Evolutionary conservation across 2,329 filamentous ascomycete species (phyloP).

Genomic region (Akanthomyces muscarius): DNA sequence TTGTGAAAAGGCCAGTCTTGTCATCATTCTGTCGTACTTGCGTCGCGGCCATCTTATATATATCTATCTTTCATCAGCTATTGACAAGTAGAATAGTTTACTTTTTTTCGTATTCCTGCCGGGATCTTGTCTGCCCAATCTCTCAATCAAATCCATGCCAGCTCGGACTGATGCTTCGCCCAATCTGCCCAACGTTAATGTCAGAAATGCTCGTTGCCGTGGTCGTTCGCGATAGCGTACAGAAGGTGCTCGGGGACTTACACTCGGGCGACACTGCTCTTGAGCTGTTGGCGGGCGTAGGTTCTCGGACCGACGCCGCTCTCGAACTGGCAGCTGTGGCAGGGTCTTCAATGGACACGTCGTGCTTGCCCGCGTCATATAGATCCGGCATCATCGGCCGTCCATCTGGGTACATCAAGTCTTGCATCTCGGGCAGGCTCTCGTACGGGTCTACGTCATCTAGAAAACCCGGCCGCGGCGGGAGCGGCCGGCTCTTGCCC

Average conservation of each 20-base stretch:
- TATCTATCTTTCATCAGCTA: no score
- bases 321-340: background rate
- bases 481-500: background rate
- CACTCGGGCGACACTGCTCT: background rate
- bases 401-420: background rate
- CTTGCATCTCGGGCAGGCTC: background rate
- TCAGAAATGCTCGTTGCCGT: background rate
- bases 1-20: no score
- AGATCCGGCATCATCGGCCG: background rate
- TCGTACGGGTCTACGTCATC: background rate
- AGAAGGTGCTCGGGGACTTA: background rate
- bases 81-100: no score
- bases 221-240: background rate
- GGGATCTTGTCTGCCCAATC: no score
- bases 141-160: background rate
- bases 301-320: background rate
- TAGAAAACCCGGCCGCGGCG: no score
- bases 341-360: background rate
- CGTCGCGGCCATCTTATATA: no score
- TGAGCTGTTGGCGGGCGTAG: background rate
- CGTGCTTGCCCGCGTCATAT: background rate
- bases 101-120: no score
- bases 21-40: no score
- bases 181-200: background rate
- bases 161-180: background rate